Evolutionary conservation across 1,284 basidiomycete genomes (phyloP), one percentile per base, ranked within the genome.

Genomic region (Coniferiporia sulphurascens): DNA sequence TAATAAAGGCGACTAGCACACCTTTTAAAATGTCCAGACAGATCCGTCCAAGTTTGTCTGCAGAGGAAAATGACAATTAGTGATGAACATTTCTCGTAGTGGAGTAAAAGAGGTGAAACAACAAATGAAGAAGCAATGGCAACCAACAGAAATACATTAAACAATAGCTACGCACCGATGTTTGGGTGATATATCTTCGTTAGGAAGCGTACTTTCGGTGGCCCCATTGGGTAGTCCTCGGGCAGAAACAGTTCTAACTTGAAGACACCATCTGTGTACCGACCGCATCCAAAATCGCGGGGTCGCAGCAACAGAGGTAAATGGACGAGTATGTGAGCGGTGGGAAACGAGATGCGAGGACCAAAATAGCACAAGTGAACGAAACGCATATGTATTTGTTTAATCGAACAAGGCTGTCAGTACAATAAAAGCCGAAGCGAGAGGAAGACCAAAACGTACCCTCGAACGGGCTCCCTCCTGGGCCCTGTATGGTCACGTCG

Each of bases 181-280:
- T 99, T 99, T 41, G 97, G 97, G 76, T 99, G 97, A 79, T 99
- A 99, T 79, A 99, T 97, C 87, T 97, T 97, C 63, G 96, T 98
- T 66, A 98, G 78, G 80, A 99, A 99, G 64, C 97, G 85, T 60
- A 99, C 97, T 77, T 98, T 99, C 35, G 97, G 97, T 0, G 97
- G 95, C 55, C 91, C 91, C 96, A 99, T 98, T 1, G 96, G 96
- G 74, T 99, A 99, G 72, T 98, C 96, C 73, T 98, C 96, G 1
- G 97, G 95, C 48, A 99, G 79, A 78, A 98, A 99, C 50, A 99
- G 81, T 75, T 99, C 97, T 38, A 98, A 82, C 69, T 89, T 91
- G 80, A 99, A 99, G 15, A 90, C 78, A 27, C 97, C 97, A 68
- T 87, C 95, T 97, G 56, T 17, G 17, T 15, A 41, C 35, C 52